Base-by-base conservation (phyloP, 176 grass and related monocot species). In the Oryza longistaminata region DNA sequence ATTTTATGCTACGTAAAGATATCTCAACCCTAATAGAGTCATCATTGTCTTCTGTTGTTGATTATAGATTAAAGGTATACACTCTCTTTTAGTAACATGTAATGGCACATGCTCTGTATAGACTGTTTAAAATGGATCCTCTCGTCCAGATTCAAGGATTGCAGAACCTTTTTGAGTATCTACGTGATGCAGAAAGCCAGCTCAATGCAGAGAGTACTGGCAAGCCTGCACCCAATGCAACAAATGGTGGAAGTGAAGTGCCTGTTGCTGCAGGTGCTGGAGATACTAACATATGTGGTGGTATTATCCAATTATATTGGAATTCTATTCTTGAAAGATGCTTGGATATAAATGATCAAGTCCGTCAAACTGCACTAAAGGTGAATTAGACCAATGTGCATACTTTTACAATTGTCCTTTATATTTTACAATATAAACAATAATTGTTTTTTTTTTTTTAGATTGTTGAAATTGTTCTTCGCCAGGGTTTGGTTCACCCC, bases 401-500 rank as follows among this genome's bases (percentile, higher is more conserved):
- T 27, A 42, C 76, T 88, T 78, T 81, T 69, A 58, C 71, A 85
- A 4, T n/a, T 70, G 31, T 11, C 46, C 52, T 52, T 69, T 15
- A 37, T 43, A 73, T 85, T 61, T 53, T 76, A 16, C 21, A 70
- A 58, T 55, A 40, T 50, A 31, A 90, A 66, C 14, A 66, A 39
- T 70, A 12, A 82, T 74, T 71, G 46, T 40, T 84, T 29, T 37
- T 67, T 34, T 34, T 34, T 86, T 60, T 87, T 74, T 81, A 94
- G 97, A 99, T 99, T 94, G 92, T 92, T 64, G 97, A 99, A 94
- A 92, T 99, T 88, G 97, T 99, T 69, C 93, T 96, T 62, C 91
- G 93, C 26, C 97, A 96, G 91, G 97, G 93, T 90, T 75, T 96
- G 83, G 93, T 99, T 48, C 97, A 99, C 80, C 97, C 97, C 61